Evolutionary conservation across 345 rosid species (phyloP), one percentile per base, ranked within the genome.

Genomic region (Salix exigua): DNA sequence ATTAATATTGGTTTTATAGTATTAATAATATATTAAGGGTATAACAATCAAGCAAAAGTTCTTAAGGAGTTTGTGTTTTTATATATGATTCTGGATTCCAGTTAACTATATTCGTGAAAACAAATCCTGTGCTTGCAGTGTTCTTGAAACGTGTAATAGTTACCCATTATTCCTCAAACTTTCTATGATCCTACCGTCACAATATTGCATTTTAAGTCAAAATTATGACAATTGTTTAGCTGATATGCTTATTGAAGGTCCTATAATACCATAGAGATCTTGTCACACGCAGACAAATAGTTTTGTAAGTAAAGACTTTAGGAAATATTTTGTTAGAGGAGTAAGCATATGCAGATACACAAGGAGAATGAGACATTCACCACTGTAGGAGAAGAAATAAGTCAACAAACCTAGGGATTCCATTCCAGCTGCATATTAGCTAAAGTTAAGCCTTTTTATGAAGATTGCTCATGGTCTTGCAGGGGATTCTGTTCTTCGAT

Each of bases 401-500:
- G 50, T 13, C 50, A 13, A 44, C 16, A 44, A 12, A 44, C 18
- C 50, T 44, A 44, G 50, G 50, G 17, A 44, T 44, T 44, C 17
- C 17, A 44, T 12, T 44, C 50, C 1, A 44, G 50, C 1, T 44
- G 18, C 50, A 44, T 44, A 1, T 13, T 44, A 12, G 50, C 50
- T 44, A 44, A 44, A 44, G 50, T 0, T 33, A 33, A 42, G 37
- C 28, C 51, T 73, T 63, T 77, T 71, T 74, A 79, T 76, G 44
- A 53, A 76, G 51, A 42, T n/a, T 35, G 71, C 35, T 80, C 75
- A 33, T 79, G 68, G 73, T 81, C 77, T 60, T 82, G 73, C 92
- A 95, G 97, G 97, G 99, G 40, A 75, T 88, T 87, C 86, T 95
- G 82, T 95, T 93, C 87, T 91, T 90, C 31, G 99, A 91, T 79